Evolutionary conservation across 2,329 filamentous ascomycete genomes (phyloP).

Genomic region (Beauveria medogensis): DNA sequence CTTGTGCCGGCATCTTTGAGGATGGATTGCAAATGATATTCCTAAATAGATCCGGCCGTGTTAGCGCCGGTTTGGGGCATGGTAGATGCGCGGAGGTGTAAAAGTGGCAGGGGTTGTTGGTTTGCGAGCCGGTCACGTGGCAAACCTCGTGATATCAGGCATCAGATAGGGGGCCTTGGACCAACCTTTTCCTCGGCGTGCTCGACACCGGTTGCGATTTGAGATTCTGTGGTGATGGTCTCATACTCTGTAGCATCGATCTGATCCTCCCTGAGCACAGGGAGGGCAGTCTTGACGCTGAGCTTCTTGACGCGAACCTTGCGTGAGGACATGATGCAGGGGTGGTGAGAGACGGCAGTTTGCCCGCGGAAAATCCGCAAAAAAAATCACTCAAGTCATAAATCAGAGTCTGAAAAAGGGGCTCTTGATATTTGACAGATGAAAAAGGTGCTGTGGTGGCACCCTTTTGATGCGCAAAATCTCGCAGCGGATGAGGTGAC

Average conservation of each 20-base stretch:
- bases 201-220: slow-evolving; percentile 95
- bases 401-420: slow-evolving; percentile 46
- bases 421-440: slow-evolving; percentile 43
- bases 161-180: slow-evolving; percentile 28
- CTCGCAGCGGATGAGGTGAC: slow-evolving; percentile 44
- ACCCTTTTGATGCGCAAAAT: slow-evolving; percentile 47
- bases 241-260: slow-evolving; percentile 84
- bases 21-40: slow-evolving; percentile 90
- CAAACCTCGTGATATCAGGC: slow-evolving; percentile 39
- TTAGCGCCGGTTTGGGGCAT: slow-evolving; percentile 6
- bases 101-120: slow-evolving; percentile 15
- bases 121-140: slow-evolving; percentile 34
- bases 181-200: slow-evolving; percentile 95
- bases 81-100: slow-evolving; percentile 3
- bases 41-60: slow-evolving; percentile 41
- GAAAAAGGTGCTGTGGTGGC: slow-evolving; percentile 40
- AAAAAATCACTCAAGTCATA: slow-evolving; percentile 59
- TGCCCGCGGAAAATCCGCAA: slow-evolving; percentile 43
- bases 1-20: slow-evolving; percentile 47
- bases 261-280: slow-evolving; percentile 81
- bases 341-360: slow-evolving; percentile 27
- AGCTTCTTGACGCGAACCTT: slow-evolving; percentile 84
- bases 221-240: slow-evolving; percentile 69
- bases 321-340: slow-evolving; percentile 51
- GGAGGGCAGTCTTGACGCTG: slow-evolving; percentile 80